Conservation (phyloP, 1,284 basidiomycete species). For the Sporisorium graminicola region DNA sequence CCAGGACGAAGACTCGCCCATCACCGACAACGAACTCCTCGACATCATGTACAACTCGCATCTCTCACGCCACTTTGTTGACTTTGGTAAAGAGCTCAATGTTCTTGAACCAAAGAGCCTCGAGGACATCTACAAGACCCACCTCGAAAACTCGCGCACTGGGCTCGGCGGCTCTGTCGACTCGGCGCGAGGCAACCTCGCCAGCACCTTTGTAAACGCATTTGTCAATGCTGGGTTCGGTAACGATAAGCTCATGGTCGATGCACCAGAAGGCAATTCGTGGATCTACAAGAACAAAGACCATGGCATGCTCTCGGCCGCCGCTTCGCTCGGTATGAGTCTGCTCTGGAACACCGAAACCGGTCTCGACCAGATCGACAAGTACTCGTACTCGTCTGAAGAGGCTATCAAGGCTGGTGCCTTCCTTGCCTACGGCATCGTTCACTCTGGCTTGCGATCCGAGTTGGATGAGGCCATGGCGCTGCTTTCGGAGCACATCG, state of each 20-base stretch:
- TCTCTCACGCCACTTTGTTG: slow-evolving; percentile 80
- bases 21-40: slow-evolving; percentile 73
- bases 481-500: slow-evolving; percentile 89
- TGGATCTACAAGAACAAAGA: slow-evolving; percentile 99
- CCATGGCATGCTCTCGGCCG: slow-evolving; percentile 97
- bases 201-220: slow-evolving; percentile 97
- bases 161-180: slow-evolving; percentile 76
- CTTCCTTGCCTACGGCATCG: slow-evolving; percentile 91
- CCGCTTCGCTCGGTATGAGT: slow-evolving; percentile 92
- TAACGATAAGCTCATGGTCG: slow-evolving; percentile 98
- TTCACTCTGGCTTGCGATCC: slow-evolving; percentile 89
- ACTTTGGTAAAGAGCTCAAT: slow-evolving; percentile 94
- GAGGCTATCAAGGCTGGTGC: slow-evolving; percentile 98
- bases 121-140: slow-evolving; percentile 97
- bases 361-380: slow-evolving; percentile 94
- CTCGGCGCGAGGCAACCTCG: slow-evolving; percentile 93
- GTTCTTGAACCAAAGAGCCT: slow-evolving; percentile 89
- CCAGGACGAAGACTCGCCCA: slow-evolving; percentile 74
- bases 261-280: slow-evolving; percentile 92
- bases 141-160: slow-evolving; percentile 80
- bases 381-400: slow-evolving; percentile 95
- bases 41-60: slow-evolving; percentile 82
- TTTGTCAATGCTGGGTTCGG: slow-evolving; percentile 99
- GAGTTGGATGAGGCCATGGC: slow-evolving; percentile 95
- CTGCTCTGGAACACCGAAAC: slow-evolving; percentile 97